Evolutionary conservation across 768 basidiomycete species (phyloP), one percentile per base, ranked within the genome.

Genomic region (Lactarius quietus): DNA sequence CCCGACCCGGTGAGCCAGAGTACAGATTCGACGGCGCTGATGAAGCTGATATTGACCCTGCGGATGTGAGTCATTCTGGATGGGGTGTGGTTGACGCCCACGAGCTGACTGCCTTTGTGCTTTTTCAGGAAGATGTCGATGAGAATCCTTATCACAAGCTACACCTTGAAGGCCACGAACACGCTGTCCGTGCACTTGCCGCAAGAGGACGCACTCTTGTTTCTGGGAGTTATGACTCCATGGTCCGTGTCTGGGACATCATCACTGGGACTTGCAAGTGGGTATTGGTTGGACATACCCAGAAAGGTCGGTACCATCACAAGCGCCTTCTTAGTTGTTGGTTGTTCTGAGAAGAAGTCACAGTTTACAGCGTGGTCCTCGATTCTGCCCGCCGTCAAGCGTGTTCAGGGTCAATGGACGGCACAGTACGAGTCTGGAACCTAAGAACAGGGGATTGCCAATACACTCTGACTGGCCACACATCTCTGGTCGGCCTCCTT

Each of bases 391-490:
- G 95, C 23, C 87, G 93, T 61, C 92, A 95, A 73, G 93, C 93
- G 31, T 95, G 93, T 69, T 98, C 97, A 2, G 96, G 96, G 8
- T 98, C 95, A 5, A 96, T 98, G 95, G 96, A 98, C 75, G 92
- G 93, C 54, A 95, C 93, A 2, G 95, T 98, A 67, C 92, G 93
- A 57, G 86, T 99, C 39, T 99, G 96, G 96, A 89, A 91, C 70
- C 80, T 96, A 39, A 83, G 82, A 58, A 93, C 83, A 2, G 96
- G 96, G 0, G 82, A 87, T 72, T 92, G 89, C 65, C 82, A 87
- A 36, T 87, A 92, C 72, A 86, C 87, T 3, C 81, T 98, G 28
- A 87, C 88, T 6, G 96, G 96, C 0, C 96, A 99, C 72, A 94
- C 92, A 0, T 96, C 94, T 3, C 86, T 99, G 57, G 96, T 99